Base-by-base conservation (phyloP, 2,329 filamentous ascomycete species). In the Tolypocladium pustulatum region DNA sequence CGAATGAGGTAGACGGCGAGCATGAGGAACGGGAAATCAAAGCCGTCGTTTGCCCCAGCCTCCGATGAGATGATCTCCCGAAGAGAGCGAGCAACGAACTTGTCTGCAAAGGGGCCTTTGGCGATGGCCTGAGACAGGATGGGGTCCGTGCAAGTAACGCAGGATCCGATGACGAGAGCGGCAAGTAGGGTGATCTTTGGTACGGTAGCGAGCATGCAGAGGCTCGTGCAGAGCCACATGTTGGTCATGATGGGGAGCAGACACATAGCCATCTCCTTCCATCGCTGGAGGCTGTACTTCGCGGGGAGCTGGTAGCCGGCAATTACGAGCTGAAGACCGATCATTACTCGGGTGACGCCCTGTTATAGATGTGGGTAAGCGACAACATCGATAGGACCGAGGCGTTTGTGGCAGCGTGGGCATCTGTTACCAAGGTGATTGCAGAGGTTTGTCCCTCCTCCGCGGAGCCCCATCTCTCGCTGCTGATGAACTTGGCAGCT, bases 61-160 rank as follows among this genome's bases (percentile, higher is more conserved):
- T 86, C 83, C 1, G 82, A 77, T 0, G 82, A 85, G 25, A 86
- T 85, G 59, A 86, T 80, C 62, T 86, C 81, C 34, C 83, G 77
- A 4, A 86, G 71, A 3, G 78, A 74, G 1, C 82, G 76, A 12
- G 78, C 74, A 2, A 86, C 82, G 59, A 79, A 86, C 60, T 83
- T 84, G 64, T 86, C 83, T 0, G 84, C 76, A 62, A 87, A 69
- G 0, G 81, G 80, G 0, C 82, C 82, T 66, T 86, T 86, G 22
- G 83, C 84, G 20, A 86, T 77, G 32, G 82, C 81, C 63, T 85
- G 82, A 0, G 82, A 84, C 6, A 86, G 72, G n/a, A 86, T 75
- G 0, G 83, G 83, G 60, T 86, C 84, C 0, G 83, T 86, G 58
- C 78, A 84, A 3, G 83, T 84, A 13, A 85, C 82, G 56, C 81